Evolutionary conservation across 177 flowering plant species (phyloP).

Genomic region (Vitis hybrid): DNA sequence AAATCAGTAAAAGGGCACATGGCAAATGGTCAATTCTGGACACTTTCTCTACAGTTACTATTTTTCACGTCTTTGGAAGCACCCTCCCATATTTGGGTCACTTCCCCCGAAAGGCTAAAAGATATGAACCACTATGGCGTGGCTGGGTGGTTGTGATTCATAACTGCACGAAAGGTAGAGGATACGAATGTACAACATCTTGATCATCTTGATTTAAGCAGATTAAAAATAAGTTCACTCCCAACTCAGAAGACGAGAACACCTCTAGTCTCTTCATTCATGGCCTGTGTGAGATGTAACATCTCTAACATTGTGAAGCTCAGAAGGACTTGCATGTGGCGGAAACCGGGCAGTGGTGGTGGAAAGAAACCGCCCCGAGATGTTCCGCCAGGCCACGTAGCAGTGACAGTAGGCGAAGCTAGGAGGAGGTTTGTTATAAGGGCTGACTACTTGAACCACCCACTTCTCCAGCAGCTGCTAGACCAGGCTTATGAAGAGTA

Average conservation of each 20-base stretch:
- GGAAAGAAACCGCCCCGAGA: slow-evolving; percentile 21
- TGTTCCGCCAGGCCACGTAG: slow-evolving; percentile 27
- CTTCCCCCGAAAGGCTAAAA: neutral
- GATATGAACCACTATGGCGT: neutral
- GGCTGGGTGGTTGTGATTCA: too few species aligned
- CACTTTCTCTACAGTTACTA: too few species aligned
- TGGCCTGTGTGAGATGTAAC: slow-evolving; percentile 10
- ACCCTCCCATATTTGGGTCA: neutral
- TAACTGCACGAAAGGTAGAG: neutral
- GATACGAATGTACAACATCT: neutral
- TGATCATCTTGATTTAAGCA: neutral
- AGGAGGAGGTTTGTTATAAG: slow-evolving; percentile 24
- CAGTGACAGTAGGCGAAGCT: slow-evolving; percentile 23
- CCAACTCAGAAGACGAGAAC: neutral
- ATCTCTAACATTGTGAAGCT: slow-evolving; percentile 15
- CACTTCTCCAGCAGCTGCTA: slow-evolving; percentile 19
- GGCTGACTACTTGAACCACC: slow-evolving; percentile 27
- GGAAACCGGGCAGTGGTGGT: slow-evolving; percentile 11
- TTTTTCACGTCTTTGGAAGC: too few species aligned
- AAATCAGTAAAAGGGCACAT: too few species aligned
- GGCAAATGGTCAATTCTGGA: too few species aligned
- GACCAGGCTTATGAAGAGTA: slow-evolving; percentile 25
- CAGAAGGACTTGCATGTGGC: slow-evolving; percentile 12
- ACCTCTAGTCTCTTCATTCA: neutral
- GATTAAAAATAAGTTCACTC: too few species aligned